These are phyloP conservation scores for Naganishia randhawae DNA, from an alignment of 768 basidiomycete species.

Conservation along the genomic window DNA sequence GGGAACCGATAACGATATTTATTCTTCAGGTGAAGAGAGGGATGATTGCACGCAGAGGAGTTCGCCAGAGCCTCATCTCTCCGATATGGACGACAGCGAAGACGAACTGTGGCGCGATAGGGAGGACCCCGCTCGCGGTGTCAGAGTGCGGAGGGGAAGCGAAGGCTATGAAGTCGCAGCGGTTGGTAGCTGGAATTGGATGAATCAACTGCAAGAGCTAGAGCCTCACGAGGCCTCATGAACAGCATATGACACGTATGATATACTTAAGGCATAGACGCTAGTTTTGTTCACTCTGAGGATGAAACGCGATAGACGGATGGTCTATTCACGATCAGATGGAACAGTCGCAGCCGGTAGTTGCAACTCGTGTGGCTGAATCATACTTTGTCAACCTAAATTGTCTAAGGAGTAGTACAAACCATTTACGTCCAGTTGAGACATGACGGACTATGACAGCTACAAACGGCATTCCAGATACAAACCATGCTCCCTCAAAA, in stretches of 20 bases:
- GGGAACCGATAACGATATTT: constrained; percentile 2
- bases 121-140: not conserved
- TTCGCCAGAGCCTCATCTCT: constrained; percentile 46
- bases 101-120: constrained; percentile 2
- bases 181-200: constrained; percentile 17
- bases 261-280: too few species aligned
- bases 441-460: not conserved
- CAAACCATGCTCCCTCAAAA: constrained; percentile 10
- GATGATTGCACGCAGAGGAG: constrained; percentile 30
- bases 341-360: not conserved
- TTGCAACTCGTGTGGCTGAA: not conserved
- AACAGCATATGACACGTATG: not conserved
- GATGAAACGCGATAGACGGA: too few species aligned
- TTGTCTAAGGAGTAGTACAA: constrained; percentile 6
- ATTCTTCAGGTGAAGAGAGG: constrained; percentile 35
- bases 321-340: not conserved
- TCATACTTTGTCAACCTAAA: not conserved
- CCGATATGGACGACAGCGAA: constrained; percentile 44
- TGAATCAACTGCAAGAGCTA: not conserved
- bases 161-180: constrained; percentile 47
- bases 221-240: not conserved
- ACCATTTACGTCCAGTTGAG: not conserved
- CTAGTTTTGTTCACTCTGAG: too few species aligned
- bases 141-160: constrained; percentile 44
- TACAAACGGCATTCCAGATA: constrained; percentile 22